Base-by-base conservation (phyloP, 331 rosid species). In the Rosa hybrid region DNA sequence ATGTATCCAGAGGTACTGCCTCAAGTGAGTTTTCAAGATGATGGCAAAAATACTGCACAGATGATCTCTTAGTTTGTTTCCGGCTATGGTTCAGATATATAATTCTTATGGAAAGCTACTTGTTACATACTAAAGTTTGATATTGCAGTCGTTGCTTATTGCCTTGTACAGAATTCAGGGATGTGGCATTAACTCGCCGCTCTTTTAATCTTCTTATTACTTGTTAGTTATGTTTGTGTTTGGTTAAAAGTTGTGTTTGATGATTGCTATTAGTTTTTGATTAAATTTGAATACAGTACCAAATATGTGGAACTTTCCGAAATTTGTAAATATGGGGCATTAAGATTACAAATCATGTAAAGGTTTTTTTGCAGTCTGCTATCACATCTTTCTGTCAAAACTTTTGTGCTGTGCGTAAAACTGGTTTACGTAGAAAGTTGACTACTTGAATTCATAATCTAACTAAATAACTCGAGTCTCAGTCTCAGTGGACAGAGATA, bases 101-200 rank as follows among this genome's bases (percentile, higher is more conserved):
- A 38, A 34, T 86, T 83, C 78, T 79, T 65, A 64, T 77, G 78
- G 68, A 81, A 80, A 81, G 81, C 84, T 68, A 80, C 84, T 67
- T 79, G 68, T 68, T 76, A 75, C 75, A 60, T 81, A 64, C 78
- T 81, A 30, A 51, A 68, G 77, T 74, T 72, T 67, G 76, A 62
- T 59, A 45, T 51, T 16, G 75, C 70, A 6, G 45, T 84, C 42
- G 38, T 70, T 68, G 27, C 72, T 41, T 41, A 10, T 23, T 70
- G 49, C 68, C 48, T 16, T 78, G 82, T 78, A 78, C 69, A 78
- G n/a, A 42, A 56, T 50, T 44, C 82, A 77, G 71, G 79, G 27
- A 46, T 76, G 79, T 25, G 71, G 45, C 54, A 57, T 17, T 42
- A 42, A 14, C 25, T 75, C 59, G 30, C 74, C 4, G 21, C 34